Evolutionary conservation across 768 basidiomycete species (phyloP), one percentile per base, ranked within the genome.

Genomic region (Termitomyces sp.): DNA sequence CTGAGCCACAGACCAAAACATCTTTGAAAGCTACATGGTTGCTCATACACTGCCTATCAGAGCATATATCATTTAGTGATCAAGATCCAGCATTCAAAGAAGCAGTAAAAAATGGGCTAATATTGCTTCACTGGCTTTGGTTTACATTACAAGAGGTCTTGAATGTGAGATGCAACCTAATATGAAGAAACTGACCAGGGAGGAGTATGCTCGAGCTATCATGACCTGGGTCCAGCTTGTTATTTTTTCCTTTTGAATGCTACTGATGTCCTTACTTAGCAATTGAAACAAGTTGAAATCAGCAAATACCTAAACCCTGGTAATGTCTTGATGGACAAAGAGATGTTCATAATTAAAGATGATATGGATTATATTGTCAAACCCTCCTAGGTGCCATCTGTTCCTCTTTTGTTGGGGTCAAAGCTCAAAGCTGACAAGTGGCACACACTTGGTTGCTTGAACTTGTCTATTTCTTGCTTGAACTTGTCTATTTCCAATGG

Each of bases 391-490:
- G 51, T 71, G 5, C 70, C 73, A 12, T 40, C 40, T 60, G 71
- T 47, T 56, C 71, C 20, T 69, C 69, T 17, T 45, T 54, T 66
- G 5, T 40, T 53, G 0, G 65, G 71, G 36, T 69, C 71, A n/a
- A 74, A 73, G 51, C 60, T 75, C 25, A 73, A 73, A 31, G 69
- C 76, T 10, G 72, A 76, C 47, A 59, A 76, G 61, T 81, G 78
- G 79, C 67, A 68, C 17, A 69, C 67, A 0, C 60, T 76, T 8
- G 71, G 73, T 20, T 67, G 69, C 0, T 52, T 77, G 15, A 66
- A 78, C n/a, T n/a, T n/a, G n/a, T n/a, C n/a, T n/a, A n/a, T n/a
- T n/a, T n/a, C n/a, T n/a, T n/a, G n/a, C n/a, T n/a, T n/a, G n/a
- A n/a, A n/a, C n/a, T n/a, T n/a, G n/a, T n/a, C n/a, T n/a, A n/a